phyloP scores from a whole-genome alignment of 352 stramenopile species.

The Pythium volutum region DNA sequence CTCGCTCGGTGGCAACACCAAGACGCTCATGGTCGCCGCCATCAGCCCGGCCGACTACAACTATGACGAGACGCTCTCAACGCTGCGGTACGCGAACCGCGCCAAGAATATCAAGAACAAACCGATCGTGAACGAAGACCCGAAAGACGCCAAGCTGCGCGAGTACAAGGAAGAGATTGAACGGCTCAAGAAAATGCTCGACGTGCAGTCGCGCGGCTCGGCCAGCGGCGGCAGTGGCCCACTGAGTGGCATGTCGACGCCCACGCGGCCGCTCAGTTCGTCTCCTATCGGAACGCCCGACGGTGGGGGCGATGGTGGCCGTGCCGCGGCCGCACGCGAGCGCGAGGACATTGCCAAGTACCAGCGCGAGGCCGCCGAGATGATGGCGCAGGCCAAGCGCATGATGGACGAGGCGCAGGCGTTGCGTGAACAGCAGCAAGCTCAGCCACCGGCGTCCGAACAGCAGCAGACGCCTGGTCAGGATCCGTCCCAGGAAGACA shows the following conservation, averaged over 20 bases:
- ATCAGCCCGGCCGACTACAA: slow-evolving; percentile 95
- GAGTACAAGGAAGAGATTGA: slow-evolving; percentile 91
- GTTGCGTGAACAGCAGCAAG: slow-evolving; percentile 32
- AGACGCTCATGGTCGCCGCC: slow-evolving; percentile 95
- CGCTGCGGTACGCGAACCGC: slow-evolving; percentile 91
- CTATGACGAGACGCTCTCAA: slow-evolving; percentile 95
- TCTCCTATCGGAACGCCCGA: neutral
- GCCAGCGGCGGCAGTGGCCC: slow-evolving; percentile 17
- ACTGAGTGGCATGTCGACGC: slow-evolving; percentile 42
- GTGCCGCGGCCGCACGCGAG: slow-evolving; percentile 32
- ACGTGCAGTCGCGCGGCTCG: slow-evolving; percentile 48
- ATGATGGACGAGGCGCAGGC: slow-evolving; percentile 78
- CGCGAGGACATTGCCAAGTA: slow-evolving; percentile 62
- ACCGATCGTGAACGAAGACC: slow-evolving; percentile 94
- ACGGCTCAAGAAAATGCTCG: slow-evolving; percentile 79
- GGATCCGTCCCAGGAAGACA: neutral
- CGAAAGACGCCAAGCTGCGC: slow-evolving; percentile 88
- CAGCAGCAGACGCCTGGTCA: slow-evolving; percentile 24
- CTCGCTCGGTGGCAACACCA: slow-evolving; percentile 94
- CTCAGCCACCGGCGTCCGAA: slow-evolving; percentile 10
- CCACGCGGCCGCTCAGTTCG: slow-evolving; percentile 27
- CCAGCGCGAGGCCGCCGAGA: slow-evolving; percentile 61
- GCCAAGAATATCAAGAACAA: slow-evolving; percentile 97
- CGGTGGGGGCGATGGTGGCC: neutral
- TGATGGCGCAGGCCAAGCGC: slow-evolving; percentile 57